Conservation (phyloP, 1,284 basidiomycete genomes). For the Trichosporon sp. region DNA sequence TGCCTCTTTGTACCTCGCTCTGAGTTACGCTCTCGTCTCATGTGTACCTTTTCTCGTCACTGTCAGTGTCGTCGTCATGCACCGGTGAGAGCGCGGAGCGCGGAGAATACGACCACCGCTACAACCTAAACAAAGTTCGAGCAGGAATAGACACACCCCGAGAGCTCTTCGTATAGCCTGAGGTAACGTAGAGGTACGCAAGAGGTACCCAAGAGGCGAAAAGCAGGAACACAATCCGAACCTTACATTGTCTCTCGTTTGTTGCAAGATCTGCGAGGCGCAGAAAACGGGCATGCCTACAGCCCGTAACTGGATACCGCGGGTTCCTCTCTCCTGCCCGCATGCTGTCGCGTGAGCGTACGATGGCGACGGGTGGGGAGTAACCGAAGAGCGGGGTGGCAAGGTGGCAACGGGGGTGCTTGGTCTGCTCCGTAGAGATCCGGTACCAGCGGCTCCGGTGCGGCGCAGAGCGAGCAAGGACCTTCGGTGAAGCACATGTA, state of each 20-base stretch:
- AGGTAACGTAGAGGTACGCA: too few species aligned
- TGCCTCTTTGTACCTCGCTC: neutral
- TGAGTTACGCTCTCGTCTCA: neutral
- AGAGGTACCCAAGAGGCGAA: neutral
- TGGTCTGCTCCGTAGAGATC: neutral
- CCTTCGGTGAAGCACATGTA: neutral
- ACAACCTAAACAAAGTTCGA: too few species aligned
- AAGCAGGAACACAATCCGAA: slow-evolving; percentile 8
- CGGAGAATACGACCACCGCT: neutral
- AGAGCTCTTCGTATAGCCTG: too few species aligned
- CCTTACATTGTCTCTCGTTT: neutral
- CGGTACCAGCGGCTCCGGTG: too few species aligned
- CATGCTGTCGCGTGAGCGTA: too few species aligned
- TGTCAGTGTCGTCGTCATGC: neutral
- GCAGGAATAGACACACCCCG: too few species aligned
- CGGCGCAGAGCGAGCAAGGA: neutral
- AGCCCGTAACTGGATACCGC: neutral
- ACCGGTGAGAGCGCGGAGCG: too few species aligned
- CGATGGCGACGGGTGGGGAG: too few species aligned
- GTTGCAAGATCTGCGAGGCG: too few species aligned
- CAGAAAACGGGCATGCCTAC: neutral
- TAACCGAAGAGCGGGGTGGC: too few species aligned
- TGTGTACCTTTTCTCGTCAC: too few species aligned
- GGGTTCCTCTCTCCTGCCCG: neutral
- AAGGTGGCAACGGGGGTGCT: neutral